These are phyloP conservation scores for Geranomyces variabilis DNA, from an alignment of 192 early-diverging fungal genomes.

Conservation along the genomic window DNA sequence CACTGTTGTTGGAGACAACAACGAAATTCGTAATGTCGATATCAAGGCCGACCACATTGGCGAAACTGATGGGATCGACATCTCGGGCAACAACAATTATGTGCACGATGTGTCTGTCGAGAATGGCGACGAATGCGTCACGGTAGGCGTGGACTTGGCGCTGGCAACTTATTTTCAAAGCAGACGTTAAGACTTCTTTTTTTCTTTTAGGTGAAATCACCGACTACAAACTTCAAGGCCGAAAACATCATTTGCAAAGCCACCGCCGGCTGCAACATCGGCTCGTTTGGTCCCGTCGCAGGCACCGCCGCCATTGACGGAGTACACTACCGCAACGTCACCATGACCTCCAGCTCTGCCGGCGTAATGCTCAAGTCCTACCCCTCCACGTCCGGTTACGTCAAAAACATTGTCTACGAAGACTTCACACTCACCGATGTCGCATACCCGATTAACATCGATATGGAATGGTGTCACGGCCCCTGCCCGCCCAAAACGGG, in stretches of 20 bases:
- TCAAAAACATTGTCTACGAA: constrained; percentile 25
- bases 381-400: constrained; percentile 21
- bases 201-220: constrained; percentile 21
- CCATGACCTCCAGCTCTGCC: constrained; percentile 16
- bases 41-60: constrained; percentile 31
- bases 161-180: too few relatives aligned
- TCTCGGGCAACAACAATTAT: constrained; percentile 30
- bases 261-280: constrained; percentile 32
- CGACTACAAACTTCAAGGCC: constrained; percentile 23
- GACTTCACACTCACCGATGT: constrained; percentile 23
- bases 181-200: too few relatives aligned
- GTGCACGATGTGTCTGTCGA: constrained; percentile 29
- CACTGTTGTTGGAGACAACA: constrained; percentile 17
- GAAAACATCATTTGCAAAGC: constrained; percentile 26
- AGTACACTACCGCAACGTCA: constrained; percentile 29
- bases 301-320: constrained; percentile 14
- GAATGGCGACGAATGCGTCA: constrained; percentile 38
- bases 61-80: constrained; percentile 31
- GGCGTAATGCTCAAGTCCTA: constrained; percentile 26
- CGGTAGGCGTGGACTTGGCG: background rate
- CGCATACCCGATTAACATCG: constrained; percentile 18
- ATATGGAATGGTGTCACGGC: constrained; percentile 26
- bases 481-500: constrained; percentile 19
- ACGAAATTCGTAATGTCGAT: background rate
- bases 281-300: constrained; percentile 9